phyloP scores from a whole-genome alignment of 73 alveolate species.

The Blepharisma japonicum region DNA sequence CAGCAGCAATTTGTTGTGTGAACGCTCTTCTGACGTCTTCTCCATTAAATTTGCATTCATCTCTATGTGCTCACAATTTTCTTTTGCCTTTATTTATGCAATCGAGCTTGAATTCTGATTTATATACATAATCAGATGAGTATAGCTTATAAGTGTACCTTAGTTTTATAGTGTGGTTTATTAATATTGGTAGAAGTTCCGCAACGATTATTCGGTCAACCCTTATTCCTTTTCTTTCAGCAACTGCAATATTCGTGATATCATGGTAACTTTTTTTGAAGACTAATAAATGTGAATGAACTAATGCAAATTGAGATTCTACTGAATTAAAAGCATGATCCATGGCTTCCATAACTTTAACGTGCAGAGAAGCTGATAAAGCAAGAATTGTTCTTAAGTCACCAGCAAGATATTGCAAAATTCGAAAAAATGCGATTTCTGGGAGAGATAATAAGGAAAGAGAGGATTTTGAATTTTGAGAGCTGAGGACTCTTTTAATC shows the following conservation, averaged over 20 bases:
- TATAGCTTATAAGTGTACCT: background rate
- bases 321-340: background rate
- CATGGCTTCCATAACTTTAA: background rate
- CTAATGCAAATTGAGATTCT: background rate
- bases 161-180: background rate
- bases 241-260: background rate
- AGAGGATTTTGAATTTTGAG: background rate
- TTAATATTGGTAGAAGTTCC: background rate
- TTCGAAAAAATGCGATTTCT: background rate
- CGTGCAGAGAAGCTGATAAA: background rate
- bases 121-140: background rate
- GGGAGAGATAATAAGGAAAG: background rate
- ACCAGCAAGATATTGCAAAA: background rate
- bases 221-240: conserved; percentile 11
- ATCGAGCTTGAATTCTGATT: conserved; percentile 10
- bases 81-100: background rate
- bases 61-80: conserved; percentile 14
- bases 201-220: conserved; percentile 23
- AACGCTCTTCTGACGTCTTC: conserved; percentile 5
- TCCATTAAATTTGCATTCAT: conserved; percentile 28
- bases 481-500: background rate
- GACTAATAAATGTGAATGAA: conserved; percentile 3
- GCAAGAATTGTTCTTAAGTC: background rate
- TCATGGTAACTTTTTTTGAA: conserved; percentile 17
- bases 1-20: background rate